Base-by-base conservation (phyloP, 2,329 filamentous ascomycete species). In the Tolypocladium nubicola region DNA sequence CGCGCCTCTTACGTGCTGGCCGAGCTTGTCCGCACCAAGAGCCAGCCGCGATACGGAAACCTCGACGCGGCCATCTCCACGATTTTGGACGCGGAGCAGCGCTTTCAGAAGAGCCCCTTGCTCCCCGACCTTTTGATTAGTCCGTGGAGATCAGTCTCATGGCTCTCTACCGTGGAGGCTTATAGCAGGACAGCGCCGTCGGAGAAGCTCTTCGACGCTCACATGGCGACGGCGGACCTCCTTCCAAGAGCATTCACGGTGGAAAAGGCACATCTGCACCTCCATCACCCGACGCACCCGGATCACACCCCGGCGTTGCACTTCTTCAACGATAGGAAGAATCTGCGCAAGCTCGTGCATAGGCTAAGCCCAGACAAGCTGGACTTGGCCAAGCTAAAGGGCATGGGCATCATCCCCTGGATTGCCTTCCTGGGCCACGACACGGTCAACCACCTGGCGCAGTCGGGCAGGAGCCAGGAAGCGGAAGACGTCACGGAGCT, bases 261-360 rank as follows among this genome's bases (percentile, higher is more conserved):
- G 9, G 76, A 81, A 54, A 71, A 73, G 38, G 81, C 81, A 0
- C 82, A 84, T 61, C 70, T 85, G 4, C 73, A 78, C 35, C 71
- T 85, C 1, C 73, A 80, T 57, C 81, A 84, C 63, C 82, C 82
- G 0, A 76, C 76, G 0, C 70, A 71, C 2, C 81, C 82, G 0
- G 73, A 75, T 33, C 72, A 77, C 26, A 66, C 70, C 2, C 72
- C 73, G 1, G 82, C 82, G 0, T 63, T 84, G 13, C 64, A 72
- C 2, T 76, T 79, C 56, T 74, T 84, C 59, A 61, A 65, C 50
- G 64, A 73, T 54, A 68, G 64, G 57, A 57, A 68, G 38, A 65
- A 61, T 37, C 57, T 74, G 38, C 64, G 67, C 54, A 63, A 60
- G 21, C 40, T 72, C 30, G 64, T 70, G 5, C 61, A 64, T 37